Base-by-base conservation (phyloP, 2,329 filamentous ascomycete genomes). In the Aspergillus pseudoviridinutans region DNA sequence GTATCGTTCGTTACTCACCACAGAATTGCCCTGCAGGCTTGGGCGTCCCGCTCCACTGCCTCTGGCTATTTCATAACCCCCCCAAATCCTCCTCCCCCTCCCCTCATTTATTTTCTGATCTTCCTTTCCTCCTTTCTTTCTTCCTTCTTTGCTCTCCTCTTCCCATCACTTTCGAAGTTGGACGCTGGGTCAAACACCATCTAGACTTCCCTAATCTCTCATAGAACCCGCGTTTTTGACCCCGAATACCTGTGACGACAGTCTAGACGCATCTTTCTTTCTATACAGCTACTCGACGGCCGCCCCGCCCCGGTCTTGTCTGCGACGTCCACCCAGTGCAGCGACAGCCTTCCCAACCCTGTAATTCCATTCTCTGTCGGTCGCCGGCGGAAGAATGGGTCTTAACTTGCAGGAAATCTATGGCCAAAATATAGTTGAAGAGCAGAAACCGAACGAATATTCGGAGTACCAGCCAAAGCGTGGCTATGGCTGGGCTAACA, bases 401-500 rank as follows among this genome's bases (percentile, higher is more conserved):
- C 73, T 77, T 62, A 71, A 71, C 71, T 73, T 77, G 71, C 77
- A 78, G 71, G 76, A 79, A 68, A 68, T 77, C 65, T 75, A 78
- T 74, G 77, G 74, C 70, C 72, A 76, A 73, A 71, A 76, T 71
- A 66, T 77, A 71, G 74, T 74, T 65, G 70, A 76, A 63, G 76
- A 79, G 65, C 70, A 76, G 63, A 61, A 66, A 57, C 72, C 74
- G 51, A 69, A 77, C 59, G 75, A 79, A 67, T 79, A 80, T 68
- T 78, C 75, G 67, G 82, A 84, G 69, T 80, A 79, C 65, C 79
- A 83, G 73, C 74, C 81, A 61, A 79, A 81, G 63, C 78, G 79
- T 66, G 82, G 87, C 67, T 97, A 93, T 86, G 87, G 91, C 76
- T 97, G 94, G 94, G 94, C 93, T 69, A 91, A 92, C 72, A 90